phyloP scores from a whole-genome alignment of 345 rosid species.

The Hevea brasiliensis region DNA sequence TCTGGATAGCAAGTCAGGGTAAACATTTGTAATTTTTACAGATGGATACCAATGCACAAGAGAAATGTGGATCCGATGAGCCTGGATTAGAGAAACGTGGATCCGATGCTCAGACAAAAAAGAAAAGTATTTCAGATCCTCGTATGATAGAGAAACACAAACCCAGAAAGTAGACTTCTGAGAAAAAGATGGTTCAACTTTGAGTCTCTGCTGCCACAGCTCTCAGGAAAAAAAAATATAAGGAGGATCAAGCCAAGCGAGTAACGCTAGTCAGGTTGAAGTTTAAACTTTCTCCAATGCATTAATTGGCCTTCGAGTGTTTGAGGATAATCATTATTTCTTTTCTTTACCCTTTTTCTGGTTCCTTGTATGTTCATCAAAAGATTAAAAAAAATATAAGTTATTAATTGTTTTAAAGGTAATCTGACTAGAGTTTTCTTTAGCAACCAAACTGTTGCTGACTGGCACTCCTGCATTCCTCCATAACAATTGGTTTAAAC shows the following conservation, averaged over 20 bases:
- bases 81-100: neutral
- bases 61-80: constrained; percentile 4
- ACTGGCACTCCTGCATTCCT: too few relatives aligned
- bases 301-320: too few relatives aligned
- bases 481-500: too few relatives aligned
- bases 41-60: neutral
- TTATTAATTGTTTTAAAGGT: too few relatives aligned
- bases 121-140: constrained; percentile 4
- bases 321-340: too few relatives aligned
- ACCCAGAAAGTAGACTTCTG: neutral
- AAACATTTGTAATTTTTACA: constrained; percentile 5
- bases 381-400: too few relatives aligned
- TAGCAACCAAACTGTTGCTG: too few relatives aligned
- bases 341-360: too few relatives aligned
- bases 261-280: neutral
- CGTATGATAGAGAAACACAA: neutral
- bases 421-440: too few relatives aligned
- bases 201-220: constrained; percentile 6
- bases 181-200: constrained; percentile 11
- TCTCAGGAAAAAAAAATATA: neutral
- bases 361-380: too few relatives aligned
- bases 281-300: too few relatives aligned
- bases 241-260: neutral
- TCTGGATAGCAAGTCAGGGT: neutral
- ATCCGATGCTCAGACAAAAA: neutral